These are phyloP conservation scores for Russula griseocarnosa DNA, from an alignment of 768 basidiomycete genomes.

Conservation along the genomic window DNA sequence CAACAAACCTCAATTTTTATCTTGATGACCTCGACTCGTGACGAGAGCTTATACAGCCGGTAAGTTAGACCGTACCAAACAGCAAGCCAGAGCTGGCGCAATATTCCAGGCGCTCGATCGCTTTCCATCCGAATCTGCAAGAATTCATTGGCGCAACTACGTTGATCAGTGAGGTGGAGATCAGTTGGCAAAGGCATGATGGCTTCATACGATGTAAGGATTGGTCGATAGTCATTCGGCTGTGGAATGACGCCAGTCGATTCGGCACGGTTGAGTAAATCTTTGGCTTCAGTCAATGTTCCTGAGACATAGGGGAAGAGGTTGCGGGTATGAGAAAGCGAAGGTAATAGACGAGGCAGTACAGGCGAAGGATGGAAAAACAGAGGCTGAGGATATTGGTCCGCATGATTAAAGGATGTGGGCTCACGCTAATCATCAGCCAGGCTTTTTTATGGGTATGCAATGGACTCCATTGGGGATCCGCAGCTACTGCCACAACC, in stretches of 20 bases:
- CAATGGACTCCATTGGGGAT: too few relatives aligned
- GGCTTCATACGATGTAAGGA: neutral
- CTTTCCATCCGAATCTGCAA: slow-evolving; percentile 8
- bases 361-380: neutral
- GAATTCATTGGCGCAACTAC: neutral
- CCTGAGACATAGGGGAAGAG: neutral
- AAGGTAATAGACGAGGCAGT: neutral
- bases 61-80: neutral
- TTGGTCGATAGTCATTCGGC: neutral
- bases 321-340: neutral
- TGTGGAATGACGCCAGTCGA: neutral
- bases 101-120: neutral
- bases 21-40: neutral
- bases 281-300: neutral
- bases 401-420: too few relatives aligned
- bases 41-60: neutral
- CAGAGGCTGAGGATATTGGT: too few relatives aligned
- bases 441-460: too few relatives aligned
- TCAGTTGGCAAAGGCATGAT: too few relatives aligned
- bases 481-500: too few relatives aligned
- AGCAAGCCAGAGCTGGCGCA: slow-evolving; percentile 7
- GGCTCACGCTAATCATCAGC: too few relatives aligned
- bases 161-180: neutral
- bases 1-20: neutral
- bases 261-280: neutral